Evolutionary conservation across 2,329 filamentous ascomycete species (phyloP), one percentile per base, ranked within the genome.

Genomic region (Metarhizium rileyi): DNA sequence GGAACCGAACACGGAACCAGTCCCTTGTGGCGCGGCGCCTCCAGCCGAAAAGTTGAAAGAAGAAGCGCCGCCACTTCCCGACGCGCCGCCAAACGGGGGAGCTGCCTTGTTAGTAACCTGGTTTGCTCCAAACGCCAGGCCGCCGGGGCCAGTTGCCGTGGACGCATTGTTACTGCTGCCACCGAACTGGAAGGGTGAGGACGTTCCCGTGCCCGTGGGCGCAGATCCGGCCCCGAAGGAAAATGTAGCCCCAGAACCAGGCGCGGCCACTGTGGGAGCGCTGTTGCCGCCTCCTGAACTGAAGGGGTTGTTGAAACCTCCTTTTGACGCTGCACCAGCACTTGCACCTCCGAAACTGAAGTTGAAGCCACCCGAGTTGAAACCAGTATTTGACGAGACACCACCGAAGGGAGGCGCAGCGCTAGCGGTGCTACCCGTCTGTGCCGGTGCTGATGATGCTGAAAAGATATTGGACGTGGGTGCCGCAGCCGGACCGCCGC

Each of bases 241-340:
- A 55, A 73, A 73, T 53, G 64, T 55, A 49, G 59, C 59, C 35
- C 63, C 62, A 14, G 60, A 50, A 1, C 63, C 35, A 5, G 65
- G 50, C 14, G 55, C 51, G 20, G 57, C 49, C 41, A 62, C 53
- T 20, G 56, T 44, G 38, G 54, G 52, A 30, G 58, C 45, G 25
- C 57, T 58, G 47, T 56, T 54, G 25, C 60, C 59, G 25, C 51
- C 58, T 44, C 59, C 61, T 35, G 63, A 59, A 16, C 65, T 53
- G 50, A 72, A 72, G 1, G 70, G 70, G 52, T 73, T 73, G 56
- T 61, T 68, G 56, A 71, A 67, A 3, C 59, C 57, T 6, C 57
- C 55, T 14, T 59, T 56, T 4, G 63, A 51, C 20, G 58, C 47
- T 16, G 49, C 49, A 2, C 41, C 38, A 23, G 38, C 41, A 33